phyloP scores from a whole-genome alignment of 2,329 filamentous ascomycete genomes.

The Xylaria sp. region DNA sequence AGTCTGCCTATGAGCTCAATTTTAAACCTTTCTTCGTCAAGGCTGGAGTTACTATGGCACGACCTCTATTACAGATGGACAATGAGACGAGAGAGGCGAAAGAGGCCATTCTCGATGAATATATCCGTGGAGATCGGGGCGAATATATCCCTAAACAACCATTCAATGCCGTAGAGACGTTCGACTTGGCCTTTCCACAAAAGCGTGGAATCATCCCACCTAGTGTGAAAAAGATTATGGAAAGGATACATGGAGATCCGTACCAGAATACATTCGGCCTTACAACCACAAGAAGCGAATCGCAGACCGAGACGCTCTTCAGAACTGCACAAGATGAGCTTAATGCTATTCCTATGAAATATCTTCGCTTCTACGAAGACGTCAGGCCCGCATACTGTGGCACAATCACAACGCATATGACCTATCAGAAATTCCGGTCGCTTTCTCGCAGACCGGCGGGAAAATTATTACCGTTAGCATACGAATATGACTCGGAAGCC shows the following conservation, averaged over 20 bases:
- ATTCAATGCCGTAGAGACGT: conserved; percentile 60
- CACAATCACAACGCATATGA: conserved; percentile 72
- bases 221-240: conserved; percentile 71
- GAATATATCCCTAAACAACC: conserved; percentile 53
- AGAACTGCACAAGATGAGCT: conserved; percentile 52
- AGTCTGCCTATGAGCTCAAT: conserved; percentile 71
- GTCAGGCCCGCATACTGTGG: conserved; percentile 78
- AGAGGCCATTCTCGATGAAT: conserved; percentile 64
- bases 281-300: conserved; percentile 54
- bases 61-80: conserved; percentile 67
- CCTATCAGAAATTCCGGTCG: conserved; percentile 60
- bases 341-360: conserved; percentile 69
- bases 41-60: conserved; percentile 76
- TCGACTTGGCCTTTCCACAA: conserved; percentile 56
- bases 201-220: conserved; percentile 61
- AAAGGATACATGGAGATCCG: conserved; percentile 60
- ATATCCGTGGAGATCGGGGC: conserved; percentile 59
- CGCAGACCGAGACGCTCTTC: conserved; percentile 52
- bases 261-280: conserved; percentile 42
- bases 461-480: conserved; percentile 73
- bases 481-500: conserved; percentile 87
- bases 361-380: conserved; percentile 70
- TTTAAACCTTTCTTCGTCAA: conserved; percentile 88
- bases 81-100: conserved; percentile 64
- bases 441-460: conserved; percentile 66